A percentile compares a stretch with the other conserved stretches of the same genome.
Evolutionary conservation across 768 basidiomycete genomes (phyloP).

Genomic region (Auricularia cornea): DNA sequence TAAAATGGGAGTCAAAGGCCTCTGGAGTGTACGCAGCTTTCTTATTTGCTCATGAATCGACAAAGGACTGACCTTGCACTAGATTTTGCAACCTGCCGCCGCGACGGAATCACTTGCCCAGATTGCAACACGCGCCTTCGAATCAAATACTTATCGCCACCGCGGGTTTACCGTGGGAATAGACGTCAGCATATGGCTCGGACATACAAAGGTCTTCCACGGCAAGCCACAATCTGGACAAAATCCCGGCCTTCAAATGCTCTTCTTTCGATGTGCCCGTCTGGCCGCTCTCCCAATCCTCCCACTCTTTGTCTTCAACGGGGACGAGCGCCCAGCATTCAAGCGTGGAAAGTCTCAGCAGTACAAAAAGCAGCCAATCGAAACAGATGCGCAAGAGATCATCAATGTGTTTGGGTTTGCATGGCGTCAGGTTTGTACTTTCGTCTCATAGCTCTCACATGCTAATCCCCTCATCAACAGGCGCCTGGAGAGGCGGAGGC

Average conservation of each 20-base stretch:
- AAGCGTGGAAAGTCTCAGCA: slow-evolving; percentile 41
- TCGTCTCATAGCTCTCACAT: slow-evolving; percentile 18
- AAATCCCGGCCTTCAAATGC: slow-evolving; percentile 75
- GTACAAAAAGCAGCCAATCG: slow-evolving; percentile 23
- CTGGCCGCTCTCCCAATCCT: slow-evolving; percentile 72
- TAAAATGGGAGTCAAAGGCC: neutral
- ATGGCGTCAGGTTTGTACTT: slow-evolving; percentile 37
- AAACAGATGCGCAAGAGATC: slow-evolving; percentile 14
- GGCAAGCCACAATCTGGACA: slow-evolving; percentile 39
- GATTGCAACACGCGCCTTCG: slow-evolving; percentile 66
- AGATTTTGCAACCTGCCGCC: slow-evolving; percentile 67
- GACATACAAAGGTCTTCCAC: slow-evolving; percentile 13
- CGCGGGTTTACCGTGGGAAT: slow-evolving; percentile 80
- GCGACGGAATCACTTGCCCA: slow-evolving; percentile 68
- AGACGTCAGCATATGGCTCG: slow-evolving; percentile 78
- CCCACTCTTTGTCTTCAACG: slow-evolving; percentile 89
- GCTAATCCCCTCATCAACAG: slow-evolving; percentile 10
- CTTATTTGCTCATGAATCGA: neutral
- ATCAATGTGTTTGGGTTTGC: slow-evolving; percentile 31
- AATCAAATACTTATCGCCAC: slow-evolving; percentile 50
- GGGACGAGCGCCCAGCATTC: slow-evolving; percentile 68
- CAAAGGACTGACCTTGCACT: slow-evolving; percentile 27
- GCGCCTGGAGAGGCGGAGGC: slow-evolving; percentile 93
- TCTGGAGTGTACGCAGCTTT: neutral
- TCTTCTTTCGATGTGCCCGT: slow-evolving; percentile 78